Conservation (phyloP, 768 basidiomycete genomes). For the Kondoa malvinella region DNA sequence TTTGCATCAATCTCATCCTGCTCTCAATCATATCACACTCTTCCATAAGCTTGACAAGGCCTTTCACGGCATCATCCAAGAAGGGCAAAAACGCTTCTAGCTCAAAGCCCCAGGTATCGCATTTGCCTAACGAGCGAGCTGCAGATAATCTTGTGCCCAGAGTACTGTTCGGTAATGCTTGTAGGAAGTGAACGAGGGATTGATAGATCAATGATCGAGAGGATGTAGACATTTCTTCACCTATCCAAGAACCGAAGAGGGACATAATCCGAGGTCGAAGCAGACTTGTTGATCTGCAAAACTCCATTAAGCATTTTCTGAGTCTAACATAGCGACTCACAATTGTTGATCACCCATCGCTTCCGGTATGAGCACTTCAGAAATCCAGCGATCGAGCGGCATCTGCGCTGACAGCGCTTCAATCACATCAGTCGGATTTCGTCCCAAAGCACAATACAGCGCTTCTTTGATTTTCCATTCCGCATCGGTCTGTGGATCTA, state of each 20-base stretch:
- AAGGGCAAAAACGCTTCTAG: slow-evolving; percentile 50
- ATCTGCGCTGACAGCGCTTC: slow-evolving; percentile 35
- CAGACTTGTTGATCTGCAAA: slow-evolving; percentile 44
- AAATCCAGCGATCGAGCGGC: slow-evolving; percentile 54
- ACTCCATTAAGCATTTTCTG: slow-evolving; percentile 34
- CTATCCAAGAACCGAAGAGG: slow-evolving; percentile 78
- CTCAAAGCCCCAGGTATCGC: slow-evolving; percentile 55
- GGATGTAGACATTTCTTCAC: slow-evolving; percentile 41
- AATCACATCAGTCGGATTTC: slow-evolving; percentile 50
- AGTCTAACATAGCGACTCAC: neutral
- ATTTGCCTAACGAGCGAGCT: slow-evolving; percentile 58
- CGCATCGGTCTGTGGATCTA: slow-evolving; percentile 39
- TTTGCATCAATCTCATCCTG: slow-evolving; percentile 53
- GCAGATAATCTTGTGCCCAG: slow-evolving; percentile 73
- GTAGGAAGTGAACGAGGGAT: slow-evolving; percentile 39
- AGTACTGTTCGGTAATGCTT: slow-evolving; percentile 56
- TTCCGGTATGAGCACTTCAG: slow-evolving; percentile 45
- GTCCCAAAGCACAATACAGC: slow-evolving; percentile 73
- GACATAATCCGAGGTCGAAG: slow-evolving; percentile 90
- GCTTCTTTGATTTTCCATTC: slow-evolving; percentile 65
- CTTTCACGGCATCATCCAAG: slow-evolving; percentile 44
- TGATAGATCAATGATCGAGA: slow-evolving; percentile 59
- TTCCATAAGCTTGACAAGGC: slow-evolving; percentile 50
- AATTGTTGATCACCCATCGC: slow-evolving; percentile 37
- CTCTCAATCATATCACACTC: slow-evolving; percentile 61